These are phyloP conservation scores for Talaromyces sp. DNA, from an alignment of 2,329 filamentous ascomycete species.

Conservation along the genomic window DNA sequence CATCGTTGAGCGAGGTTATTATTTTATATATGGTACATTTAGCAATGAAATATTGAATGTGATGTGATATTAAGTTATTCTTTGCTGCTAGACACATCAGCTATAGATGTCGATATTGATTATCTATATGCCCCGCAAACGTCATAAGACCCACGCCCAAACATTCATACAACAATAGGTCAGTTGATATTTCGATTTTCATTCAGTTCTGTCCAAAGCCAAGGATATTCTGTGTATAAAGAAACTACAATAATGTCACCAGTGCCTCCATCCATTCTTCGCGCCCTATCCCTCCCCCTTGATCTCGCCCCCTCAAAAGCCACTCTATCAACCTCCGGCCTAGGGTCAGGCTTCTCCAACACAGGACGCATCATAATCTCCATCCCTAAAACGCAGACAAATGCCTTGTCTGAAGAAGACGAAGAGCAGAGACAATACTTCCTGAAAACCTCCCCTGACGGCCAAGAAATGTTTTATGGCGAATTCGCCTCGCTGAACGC, in stretches of 20 bases:
- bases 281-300: conserved; percentile 35
- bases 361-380: conserved; percentile 40
- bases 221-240: background rate
- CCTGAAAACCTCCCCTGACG: conserved; percentile 38
- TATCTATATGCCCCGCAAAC: conserved; percentile 16
- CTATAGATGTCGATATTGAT: background rate
- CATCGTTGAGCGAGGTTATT: conserved; percentile 9
- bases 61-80: conserved; percentile 6
- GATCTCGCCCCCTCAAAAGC: conserved; percentile 30
- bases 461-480: conserved; percentile 52
- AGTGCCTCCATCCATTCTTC: conserved; percentile 34
- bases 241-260: conserved; percentile 26
- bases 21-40: conserved; percentile 6
- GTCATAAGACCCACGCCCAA: conserved; percentile 21
- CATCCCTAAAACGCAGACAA: conserved; percentile 5
- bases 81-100: background rate
- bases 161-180: background rate
- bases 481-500: conserved; percentile 83
- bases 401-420: conserved; percentile 4
- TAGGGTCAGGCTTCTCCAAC: conserved; percentile 45
- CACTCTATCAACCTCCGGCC: conserved; percentile 35
- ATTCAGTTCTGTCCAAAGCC: too few relatives aligned
- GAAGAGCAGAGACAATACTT: conserved; percentile 38
- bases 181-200: background rate
- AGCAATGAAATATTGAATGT: conserved; percentile 5